Conservation (phyloP, 2,329 filamentous ascomycete genomes). For the Corinectria fuckeliana region DNA sequence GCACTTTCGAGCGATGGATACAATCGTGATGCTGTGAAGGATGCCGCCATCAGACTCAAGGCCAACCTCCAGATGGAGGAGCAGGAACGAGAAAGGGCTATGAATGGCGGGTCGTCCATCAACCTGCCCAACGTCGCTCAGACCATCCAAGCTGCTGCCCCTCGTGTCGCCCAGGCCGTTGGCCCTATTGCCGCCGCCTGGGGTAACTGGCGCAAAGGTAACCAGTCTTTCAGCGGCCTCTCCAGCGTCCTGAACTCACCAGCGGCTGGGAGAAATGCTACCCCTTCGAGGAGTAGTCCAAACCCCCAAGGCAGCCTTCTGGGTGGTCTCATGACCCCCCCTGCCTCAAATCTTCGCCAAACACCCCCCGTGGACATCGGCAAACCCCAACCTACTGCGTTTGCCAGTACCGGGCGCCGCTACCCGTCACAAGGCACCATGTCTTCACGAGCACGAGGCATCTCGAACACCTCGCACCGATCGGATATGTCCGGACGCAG, state of each 20-base stretch:
- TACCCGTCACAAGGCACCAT: conserved; percentile 54
- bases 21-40: conserved; percentile 80
- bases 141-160: conserved; percentile 78
- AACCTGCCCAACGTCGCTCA: conserved; percentile 79
- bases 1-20: conserved; percentile 77
- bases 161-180: conserved; percentile 83
- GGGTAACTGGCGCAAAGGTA: conserved; percentile 87
- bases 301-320: conserved; percentile 67
- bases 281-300: conserved; percentile 65
- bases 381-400: conserved; percentile 63
- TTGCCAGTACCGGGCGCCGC: conserved; percentile 64
- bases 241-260: conserved; percentile 56
- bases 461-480: conserved; percentile 41
- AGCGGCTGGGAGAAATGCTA: conserved; percentile 51
- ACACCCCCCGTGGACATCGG: conserved; percentile 53
- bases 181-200: conserved; percentile 86
- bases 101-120: conserved; percentile 71
- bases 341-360: conserved; percentile 74
- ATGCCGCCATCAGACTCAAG: conserved; percentile 90
- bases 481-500: conserved; percentile 22
- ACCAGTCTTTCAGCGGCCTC: conserved; percentile 57
- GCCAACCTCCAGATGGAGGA: conserved; percentile 98
- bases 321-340: conserved; percentile 88
- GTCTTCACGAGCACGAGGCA: conserved; percentile 35
- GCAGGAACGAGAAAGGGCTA: conserved; percentile 87